Conservation (phyloP, 257 asterid species). For the Fraxinus quadrangulata region DNA sequence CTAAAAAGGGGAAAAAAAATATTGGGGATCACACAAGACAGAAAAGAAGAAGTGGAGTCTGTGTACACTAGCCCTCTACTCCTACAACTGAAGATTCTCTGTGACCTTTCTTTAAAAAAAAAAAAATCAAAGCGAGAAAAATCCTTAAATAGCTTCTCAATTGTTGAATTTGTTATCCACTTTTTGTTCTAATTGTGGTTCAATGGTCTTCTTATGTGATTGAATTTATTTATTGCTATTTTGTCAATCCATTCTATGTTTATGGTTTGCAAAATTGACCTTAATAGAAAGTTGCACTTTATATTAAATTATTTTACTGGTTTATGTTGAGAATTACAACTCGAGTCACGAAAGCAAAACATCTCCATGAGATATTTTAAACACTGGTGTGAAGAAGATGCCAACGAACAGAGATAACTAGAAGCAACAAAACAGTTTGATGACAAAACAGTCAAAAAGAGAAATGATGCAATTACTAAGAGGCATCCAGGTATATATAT, state of each 20-base stretch:
- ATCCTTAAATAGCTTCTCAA: background rate
- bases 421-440: slow-evolving; percentile 5
- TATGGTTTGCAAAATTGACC: background rate
- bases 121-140: background rate
- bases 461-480: background rate
- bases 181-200: background rate
- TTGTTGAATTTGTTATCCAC: background rate
- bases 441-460: background rate
- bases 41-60: background rate
- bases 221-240: background rate
- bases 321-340: background rate
- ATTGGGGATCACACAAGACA: background rate
- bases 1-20: background rate
- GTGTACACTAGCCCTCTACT: background rate
- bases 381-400: background rate
- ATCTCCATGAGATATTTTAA: background rate
- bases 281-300: background rate
- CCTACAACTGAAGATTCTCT: background rate
- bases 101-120: background rate
- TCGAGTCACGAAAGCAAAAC: background rate
- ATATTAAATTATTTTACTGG: background rate
- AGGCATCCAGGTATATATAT: too few relatives aligned
- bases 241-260: background rate
- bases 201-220: background rate
- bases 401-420: slow-evolving; percentile 4